phyloP scores from a whole-genome alignment of 805 yeast genomes.

The Ogataea sp. region DNA sequence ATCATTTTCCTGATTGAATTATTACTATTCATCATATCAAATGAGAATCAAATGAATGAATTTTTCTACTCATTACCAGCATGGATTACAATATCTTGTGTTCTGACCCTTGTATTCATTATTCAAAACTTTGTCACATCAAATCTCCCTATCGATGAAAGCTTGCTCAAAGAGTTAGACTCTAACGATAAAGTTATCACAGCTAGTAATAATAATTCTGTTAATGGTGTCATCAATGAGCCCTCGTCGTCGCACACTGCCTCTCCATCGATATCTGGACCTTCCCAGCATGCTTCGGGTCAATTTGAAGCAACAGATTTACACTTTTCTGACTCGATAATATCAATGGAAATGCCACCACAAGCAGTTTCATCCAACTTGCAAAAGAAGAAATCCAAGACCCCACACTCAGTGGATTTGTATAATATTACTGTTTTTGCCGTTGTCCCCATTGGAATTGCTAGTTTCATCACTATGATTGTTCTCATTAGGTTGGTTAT shows the following conservation, averaged over 20 bases:
- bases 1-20: slow-evolving; percentile 64
- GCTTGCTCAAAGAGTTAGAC: background rate
- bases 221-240: no score
- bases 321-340: background rate
- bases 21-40: slow-evolving; percentile 58
- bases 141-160: slow-evolving; percentile 38
- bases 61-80: slow-evolving; percentile 64
- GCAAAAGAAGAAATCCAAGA: slow-evolving; percentile 3
- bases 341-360: background rate
- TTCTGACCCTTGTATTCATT: slow-evolving; percentile 71
- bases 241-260: no score
- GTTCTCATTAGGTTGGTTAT: slow-evolving; percentile 69
- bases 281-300: no score
- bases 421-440: slow-evolving; percentile 91
- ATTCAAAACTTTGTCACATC: slow-evolving; percentile 85
- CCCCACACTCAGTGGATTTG: slow-evolving; percentile 70
- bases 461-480: slow-evolving; percentile 88
- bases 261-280: no score
- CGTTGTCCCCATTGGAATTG: slow-evolving; percentile 95
- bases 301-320: no score
- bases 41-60: slow-evolving; percentile 40
- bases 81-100: slow-evolving; percentile 87
- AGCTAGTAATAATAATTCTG: background rate
- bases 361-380: no score
- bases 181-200: background rate